phyloP scores from a whole-genome alignment of 169 alveolate species.

The Eimeria mitis region DNA sequence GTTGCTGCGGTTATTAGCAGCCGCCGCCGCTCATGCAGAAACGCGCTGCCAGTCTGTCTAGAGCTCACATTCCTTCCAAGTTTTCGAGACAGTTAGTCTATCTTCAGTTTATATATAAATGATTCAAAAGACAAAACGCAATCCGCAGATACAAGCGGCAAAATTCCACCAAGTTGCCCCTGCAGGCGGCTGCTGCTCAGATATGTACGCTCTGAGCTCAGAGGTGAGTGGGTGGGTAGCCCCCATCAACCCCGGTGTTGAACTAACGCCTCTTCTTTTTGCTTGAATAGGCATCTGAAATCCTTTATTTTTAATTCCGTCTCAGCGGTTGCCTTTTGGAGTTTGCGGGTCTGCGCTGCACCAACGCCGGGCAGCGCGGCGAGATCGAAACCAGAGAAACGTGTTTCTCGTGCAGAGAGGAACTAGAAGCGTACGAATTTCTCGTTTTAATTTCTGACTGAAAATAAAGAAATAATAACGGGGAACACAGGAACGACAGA shows the following conservation, averaged over 20 bases:
- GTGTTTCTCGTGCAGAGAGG: background rate
- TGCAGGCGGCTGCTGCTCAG: background rate
- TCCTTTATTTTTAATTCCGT: background rate
- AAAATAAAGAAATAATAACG: background rate
- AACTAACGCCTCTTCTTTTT: background rate
- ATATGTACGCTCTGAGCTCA: background rate
- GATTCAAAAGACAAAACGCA: background rate
- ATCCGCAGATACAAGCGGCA: background rate
- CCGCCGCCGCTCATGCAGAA: constrained; percentile 46
- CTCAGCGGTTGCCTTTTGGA: background rate
- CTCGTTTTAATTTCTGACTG: background rate
- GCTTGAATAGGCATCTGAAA: background rate
- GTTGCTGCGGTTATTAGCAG: constrained; percentile 61
- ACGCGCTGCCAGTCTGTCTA: background rate
- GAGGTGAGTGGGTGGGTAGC: background rate
- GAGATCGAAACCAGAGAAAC: background rate
- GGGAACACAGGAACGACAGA: background rate
- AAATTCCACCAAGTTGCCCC: background rate
- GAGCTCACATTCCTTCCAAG: background rate
- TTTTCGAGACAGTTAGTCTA: background rate
- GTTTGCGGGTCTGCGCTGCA: background rate
- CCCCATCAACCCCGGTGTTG: background rate
- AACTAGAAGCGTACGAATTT: background rate
- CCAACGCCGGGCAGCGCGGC: background rate
- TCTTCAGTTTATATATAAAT: background rate